A percentile compares a stretch with the other conserved stretches of the same genome.
Conservation (phyloP, 176 grass and related monocot genomes). For the Metroxylon sagu region DNA sequence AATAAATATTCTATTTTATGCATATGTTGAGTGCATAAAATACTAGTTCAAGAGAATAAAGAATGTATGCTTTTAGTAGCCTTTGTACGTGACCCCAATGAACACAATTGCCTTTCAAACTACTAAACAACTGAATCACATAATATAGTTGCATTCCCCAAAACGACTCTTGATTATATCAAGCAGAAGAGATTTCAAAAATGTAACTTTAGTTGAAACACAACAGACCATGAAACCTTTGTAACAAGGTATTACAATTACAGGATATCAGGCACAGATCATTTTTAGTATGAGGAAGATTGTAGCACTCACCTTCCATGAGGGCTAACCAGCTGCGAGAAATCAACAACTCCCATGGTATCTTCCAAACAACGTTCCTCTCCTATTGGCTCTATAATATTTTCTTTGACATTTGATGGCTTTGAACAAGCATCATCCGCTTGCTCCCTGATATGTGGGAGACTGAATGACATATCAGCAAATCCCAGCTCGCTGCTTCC, state of each 20-base stretch:
- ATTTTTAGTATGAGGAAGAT: neutral
- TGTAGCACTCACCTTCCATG: neutral
- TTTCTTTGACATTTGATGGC: neutral
- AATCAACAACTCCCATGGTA: neutral
- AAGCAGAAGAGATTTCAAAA: slow-evolving; percentile 5
- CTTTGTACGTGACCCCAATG: no score
- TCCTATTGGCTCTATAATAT: neutral
- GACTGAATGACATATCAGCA: slow-evolving; percentile 51
- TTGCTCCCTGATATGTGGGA: slow-evolving; percentile 59
- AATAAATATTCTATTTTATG: no score
- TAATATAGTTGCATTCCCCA: neutral
- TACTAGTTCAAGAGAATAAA: no score
- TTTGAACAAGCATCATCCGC: slow-evolving; percentile 28
- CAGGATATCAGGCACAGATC: neutral
- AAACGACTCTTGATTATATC: slow-evolving; percentile 1
- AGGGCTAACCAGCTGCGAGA: neutral
- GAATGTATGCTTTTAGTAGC: no score
- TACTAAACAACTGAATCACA: no score
- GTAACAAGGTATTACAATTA: neutral
- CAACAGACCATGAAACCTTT: neutral
- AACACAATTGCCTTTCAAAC: no score
- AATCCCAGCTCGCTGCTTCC: slow-evolving; percentile 73
- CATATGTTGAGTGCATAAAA: no score
- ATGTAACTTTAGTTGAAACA: neutral
- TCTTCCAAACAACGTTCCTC: neutral